Evolutionary conservation across 1,139 yeast species (phyloP).

Genomic region (Maudiozyma humilis): DNA sequence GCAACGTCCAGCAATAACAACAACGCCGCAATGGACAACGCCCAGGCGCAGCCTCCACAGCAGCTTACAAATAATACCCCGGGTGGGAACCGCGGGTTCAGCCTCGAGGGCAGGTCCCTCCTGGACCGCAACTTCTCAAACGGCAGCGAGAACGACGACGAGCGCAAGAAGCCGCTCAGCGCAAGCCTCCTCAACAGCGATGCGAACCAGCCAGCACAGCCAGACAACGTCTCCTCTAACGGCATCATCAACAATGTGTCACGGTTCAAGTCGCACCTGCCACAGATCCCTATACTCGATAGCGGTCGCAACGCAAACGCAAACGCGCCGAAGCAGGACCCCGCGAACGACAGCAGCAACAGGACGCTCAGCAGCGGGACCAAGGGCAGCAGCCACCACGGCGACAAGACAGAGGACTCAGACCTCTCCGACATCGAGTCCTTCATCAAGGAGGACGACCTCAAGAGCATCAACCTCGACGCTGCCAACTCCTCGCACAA

Average conservation of each 20-base stretch:
- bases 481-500: conserved; percentile 6
- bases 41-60: background rate
- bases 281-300: conserved; percentile 10
- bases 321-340: background rate
- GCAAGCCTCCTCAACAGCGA: background rate
- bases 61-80: background rate
- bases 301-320: conserved; percentile 6
- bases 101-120: background rate
- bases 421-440: conserved; percentile 29
- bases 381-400: background rate
- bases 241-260: conserved; percentile 11
- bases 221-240: conserved; percentile 1
- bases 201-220: background rate
- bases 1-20: background rate
- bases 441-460: conserved; percentile 27
- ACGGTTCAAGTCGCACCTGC: conserved; percentile 14
- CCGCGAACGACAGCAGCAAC: background rate
- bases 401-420: conserved; percentile 9
- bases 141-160: background rate
- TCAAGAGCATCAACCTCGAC: conserved; percentile 22
- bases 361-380: background rate
- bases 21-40: background rate
- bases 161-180: background rate
- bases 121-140: background rate
- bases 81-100: background rate